Conservation (phyloP, 2,329 filamentous ascomycete genomes). For the Cladophialophora yegresii region DNA sequence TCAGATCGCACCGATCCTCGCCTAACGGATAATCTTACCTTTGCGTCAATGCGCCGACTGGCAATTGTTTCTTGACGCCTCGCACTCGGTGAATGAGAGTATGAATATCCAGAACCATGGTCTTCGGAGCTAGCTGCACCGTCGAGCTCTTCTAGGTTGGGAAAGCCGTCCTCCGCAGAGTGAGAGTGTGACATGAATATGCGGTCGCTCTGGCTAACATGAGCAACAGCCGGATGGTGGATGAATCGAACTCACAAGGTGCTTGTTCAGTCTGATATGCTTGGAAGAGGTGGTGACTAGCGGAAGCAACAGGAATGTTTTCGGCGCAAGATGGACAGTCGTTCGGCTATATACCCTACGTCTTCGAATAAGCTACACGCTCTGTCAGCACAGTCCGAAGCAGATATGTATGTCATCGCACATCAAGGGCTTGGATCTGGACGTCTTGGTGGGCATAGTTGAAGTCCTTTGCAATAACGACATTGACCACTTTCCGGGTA, state of each 20-base stretch:
- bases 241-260: conserved; percentile 42
- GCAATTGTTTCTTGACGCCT: conserved; percentile 12
- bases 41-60: conserved; percentile 34
- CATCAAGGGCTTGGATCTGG: conserved; percentile 75
- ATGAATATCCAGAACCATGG: conserved; percentile 22
- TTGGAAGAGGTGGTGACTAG: conserved; percentile 56
- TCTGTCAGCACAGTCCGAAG: conserved; percentile 35
- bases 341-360: conserved; percentile 75
- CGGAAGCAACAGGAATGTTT: conserved; percentile 76
- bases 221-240: conserved; percentile 9
- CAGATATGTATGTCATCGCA: conserved; percentile 35
- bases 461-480: conserved; percentile 79
- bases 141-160: conserved; percentile 68
- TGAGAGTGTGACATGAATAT: conserved; percentile 90
- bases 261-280: conserved; percentile 43
- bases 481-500: conserved; percentile 68
- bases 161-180: conserved; percentile 68
- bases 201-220: conserved; percentile 64
- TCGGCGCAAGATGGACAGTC: conserved; percentile 71
- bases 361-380: conserved; percentile 72
- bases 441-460: conserved; percentile 71
- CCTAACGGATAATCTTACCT: conserved; percentile 30
- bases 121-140: conserved; percentile 36
- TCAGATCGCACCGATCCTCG: background rate
- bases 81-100: conserved; percentile 18